Evolutionary conservation across 2,329 filamentous ascomycete genomes (phyloP).

Genomic region (Colletotrichum brevisporum): DNA sequence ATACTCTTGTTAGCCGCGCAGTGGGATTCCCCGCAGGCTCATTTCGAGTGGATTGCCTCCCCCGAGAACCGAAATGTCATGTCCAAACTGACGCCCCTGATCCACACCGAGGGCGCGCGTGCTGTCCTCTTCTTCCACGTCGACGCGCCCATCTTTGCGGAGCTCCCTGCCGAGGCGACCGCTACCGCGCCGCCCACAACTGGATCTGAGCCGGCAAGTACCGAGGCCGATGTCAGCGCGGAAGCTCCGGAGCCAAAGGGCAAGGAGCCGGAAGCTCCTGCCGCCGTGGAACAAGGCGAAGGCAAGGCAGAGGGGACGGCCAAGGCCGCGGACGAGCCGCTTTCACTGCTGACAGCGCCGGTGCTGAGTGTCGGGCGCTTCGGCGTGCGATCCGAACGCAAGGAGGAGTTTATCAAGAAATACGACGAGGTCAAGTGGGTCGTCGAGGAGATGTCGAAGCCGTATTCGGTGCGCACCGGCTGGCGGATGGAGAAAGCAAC

Average conservation of each 20-base stretch:
- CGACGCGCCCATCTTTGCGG: constrained; percentile 48
- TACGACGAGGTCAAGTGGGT: constrained; percentile 52
- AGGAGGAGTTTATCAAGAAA: constrained; percentile 50
- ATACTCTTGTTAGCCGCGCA: constrained; percentile 59
- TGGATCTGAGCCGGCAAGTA: constrained; percentile 33
- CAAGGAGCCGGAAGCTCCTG: constrained; percentile 26
- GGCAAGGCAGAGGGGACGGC: constrained; percentile 29
- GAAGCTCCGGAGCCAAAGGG: constrained; percentile 18
- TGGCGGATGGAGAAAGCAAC: constrained; percentile 59
- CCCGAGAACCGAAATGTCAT: constrained; percentile 56
- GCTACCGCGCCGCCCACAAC: constrained; percentile 5
- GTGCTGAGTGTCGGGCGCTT: constrained; percentile 56
- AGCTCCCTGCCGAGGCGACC: background rate
- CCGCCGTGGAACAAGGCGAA: background rate
- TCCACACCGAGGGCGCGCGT: constrained; percentile 49
- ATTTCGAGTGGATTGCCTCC: constrained; percentile 60
- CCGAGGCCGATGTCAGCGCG: background rate
- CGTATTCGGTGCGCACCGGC: constrained; percentile 53
- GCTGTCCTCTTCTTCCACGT: constrained; percentile 59
- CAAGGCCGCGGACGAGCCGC: constrained; percentile 31
- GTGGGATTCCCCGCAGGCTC: constrained; percentile 59
- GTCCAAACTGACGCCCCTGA: constrained; percentile 49
- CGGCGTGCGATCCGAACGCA: constrained; percentile 49
- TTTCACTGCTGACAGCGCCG: constrained; percentile 41
- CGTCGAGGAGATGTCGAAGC: constrained; percentile 48